Percentiles rank a stretch among this genome's conserved stretches.
phyloP scores from a whole-genome alignment of 441 rosid species.

The Pelargonium myrrhifolium region DNA sequence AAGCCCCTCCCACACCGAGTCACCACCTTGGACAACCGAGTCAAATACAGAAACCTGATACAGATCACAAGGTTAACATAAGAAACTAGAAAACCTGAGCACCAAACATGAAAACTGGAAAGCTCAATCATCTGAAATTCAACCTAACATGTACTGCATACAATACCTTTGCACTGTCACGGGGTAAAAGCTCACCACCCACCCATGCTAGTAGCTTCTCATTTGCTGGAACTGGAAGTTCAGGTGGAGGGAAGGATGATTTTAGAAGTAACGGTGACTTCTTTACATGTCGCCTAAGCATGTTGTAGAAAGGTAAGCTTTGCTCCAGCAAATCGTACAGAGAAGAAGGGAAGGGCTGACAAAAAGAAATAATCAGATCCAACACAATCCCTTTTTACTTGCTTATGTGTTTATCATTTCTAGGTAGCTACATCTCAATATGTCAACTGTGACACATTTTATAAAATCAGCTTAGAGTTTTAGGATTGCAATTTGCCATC shows the following conservation, averaged over 20 bases:
- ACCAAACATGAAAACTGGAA: neutral
- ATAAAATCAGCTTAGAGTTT: neutral
- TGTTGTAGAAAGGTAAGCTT: conserved; percentile 68
- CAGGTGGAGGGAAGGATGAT: conserved; percentile 44
- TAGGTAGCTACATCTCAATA: neutral
- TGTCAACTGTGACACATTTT: neutral
- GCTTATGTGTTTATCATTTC: neutral
- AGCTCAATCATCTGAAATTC: neutral
- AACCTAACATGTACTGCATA: neutral
- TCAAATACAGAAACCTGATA: conserved; percentile 83
- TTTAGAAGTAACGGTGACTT: conserved; percentile 37
- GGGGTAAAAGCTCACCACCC: conserved; percentile 78
- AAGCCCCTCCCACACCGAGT: conserved; percentile 94
- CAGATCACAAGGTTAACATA: conserved; percentile 9
- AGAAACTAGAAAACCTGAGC: conserved; percentile 9
- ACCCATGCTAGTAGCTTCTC: conserved; percentile 79
- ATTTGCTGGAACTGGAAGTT: conserved; percentile 75
- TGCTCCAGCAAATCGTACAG: conserved; percentile 67
- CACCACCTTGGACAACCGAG: conserved; percentile 91
- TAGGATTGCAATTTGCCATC: too few relatives aligned
- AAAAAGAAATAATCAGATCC: neutral
- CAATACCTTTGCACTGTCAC: conserved; percentile 74
- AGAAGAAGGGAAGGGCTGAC: conserved; percentile 58
- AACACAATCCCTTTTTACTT: neutral
- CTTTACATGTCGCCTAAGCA: conserved; percentile 51